Evolutionary conservation across 2,329 filamentous ascomycete species (phyloP), one percentile per base, ranked within the genome.

Genomic region (Leptographium radiaticola): DNA sequence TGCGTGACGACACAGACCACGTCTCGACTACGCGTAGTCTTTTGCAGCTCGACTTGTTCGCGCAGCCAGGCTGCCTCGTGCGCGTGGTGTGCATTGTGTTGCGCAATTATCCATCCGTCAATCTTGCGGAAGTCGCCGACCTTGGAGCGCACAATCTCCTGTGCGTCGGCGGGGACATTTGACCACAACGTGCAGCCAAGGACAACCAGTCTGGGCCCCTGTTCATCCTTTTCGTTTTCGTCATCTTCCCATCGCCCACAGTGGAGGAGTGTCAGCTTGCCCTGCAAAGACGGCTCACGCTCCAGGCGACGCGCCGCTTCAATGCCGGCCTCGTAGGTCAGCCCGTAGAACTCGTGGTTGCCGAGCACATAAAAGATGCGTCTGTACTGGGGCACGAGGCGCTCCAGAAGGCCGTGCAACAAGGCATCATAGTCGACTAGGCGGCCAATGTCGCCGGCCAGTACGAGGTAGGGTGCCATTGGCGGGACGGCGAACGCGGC

Each of bases 121-220:
- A 83, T 81, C 33, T 70, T 69, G 31, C 71, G 65, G 52, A 79
- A 82, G 61, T 83, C 80, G 20, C 70, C 71, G 11, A 81, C 66
- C 55, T 67, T 74, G 38, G 63, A 62, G 31, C 64, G 48, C 15
- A 82, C 72, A 6, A 70, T 60, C 0, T 63, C 62, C 12, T 59
- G 64, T 6, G 67, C 65, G 6, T 69, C 63, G 0, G 67, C 57
- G 0, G 73, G 67, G 7, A 83, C 69, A 0, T 64, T 58, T 1
- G 77, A 80, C 74, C 78, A 81, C 0, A 83, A 67, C 2, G 77
- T 80, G 57, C 76, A 81, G 7, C 79, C 79, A 2, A 83, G 63
- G 3, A 83, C 63, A 3, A 71, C 76, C n/a, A 80, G 36, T 40
- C 16, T 40, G 39, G 2, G 6, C 12, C 6, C 39, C 16, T 15